Percentiles rank a stretch among this genome's conserved stretches.
Conservation (phyloP, 169 alveolate species). For the Cryptosporidium ubiquitum region DNA sequence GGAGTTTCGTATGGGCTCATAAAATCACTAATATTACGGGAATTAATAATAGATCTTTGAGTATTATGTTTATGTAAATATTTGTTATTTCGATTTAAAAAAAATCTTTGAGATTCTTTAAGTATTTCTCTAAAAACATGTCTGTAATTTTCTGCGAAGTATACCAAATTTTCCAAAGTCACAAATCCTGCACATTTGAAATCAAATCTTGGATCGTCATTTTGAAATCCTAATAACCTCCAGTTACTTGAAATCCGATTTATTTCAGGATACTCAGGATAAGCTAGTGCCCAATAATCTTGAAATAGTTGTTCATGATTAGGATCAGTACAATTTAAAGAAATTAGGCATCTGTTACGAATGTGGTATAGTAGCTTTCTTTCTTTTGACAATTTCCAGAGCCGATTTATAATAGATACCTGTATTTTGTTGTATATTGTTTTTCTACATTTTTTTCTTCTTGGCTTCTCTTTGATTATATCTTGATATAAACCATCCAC, state of each 20-base stretch:
- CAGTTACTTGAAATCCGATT: slow-evolving; percentile 49
- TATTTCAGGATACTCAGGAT: slow-evolving; percentile 61
- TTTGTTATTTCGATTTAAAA: neutral
- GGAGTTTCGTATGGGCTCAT: slow-evolving; percentile 40
- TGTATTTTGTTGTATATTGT: slow-evolving; percentile 6
- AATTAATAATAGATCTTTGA: neutral
- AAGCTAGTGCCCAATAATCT: slow-evolving; percentile 67
- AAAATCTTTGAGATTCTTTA: slow-evolving; percentile 44
- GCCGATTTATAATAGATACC: neutral
- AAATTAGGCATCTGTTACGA: slow-evolving; percentile 25
- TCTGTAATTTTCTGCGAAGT: slow-evolving; percentile 68
- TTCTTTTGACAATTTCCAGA: slow-evolving; percentile 18
- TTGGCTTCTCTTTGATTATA: neutral
- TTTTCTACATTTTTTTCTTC: slow-evolving; percentile 2
- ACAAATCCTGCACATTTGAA: slow-evolving; percentile 48
- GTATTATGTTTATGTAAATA: neutral
- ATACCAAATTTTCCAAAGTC: slow-evolving; percentile 53
- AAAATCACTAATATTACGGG: neutral
- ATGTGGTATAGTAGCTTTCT: slow-evolving; percentile 2
- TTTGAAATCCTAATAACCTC: slow-evolving; percentile 57
- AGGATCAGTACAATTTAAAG: slow-evolving; percentile 45
- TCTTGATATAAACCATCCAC: slow-evolving; percentile 27
- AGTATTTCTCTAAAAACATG: slow-evolving; percentile 17
- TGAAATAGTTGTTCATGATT: slow-evolving; percentile 58
- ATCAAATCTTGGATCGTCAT: slow-evolving; percentile 47